Base-by-base conservation (phyloP, 1,284 basidiomycete species). In the Trichosporon faecale region DNA sequence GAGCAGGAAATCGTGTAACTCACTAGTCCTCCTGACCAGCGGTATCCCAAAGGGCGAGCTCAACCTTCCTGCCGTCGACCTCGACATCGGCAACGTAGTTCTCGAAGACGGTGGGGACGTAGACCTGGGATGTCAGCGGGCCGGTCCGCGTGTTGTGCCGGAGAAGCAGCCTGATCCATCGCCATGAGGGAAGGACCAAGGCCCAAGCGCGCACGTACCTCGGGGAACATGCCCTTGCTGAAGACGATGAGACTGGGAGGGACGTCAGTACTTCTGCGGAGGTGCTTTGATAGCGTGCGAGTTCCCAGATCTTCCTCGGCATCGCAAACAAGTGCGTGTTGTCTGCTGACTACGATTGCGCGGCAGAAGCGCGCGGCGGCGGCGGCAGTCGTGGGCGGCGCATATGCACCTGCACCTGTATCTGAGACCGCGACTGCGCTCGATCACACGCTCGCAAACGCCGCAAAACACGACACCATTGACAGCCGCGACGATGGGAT, bases 31-130 rank as follows among this genome's bases (percentile, higher is more conserved):
- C 94, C 84, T 95, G 93, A 69, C 94, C 94, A 29, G 94, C 93
- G 71, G 94, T 96, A 91, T 96, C 94, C 94, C 94, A 95, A 74
- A 96, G 86, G 33, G 94, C 93, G 74, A 96, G 87, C 84, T 96
- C 94, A 76, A 96, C 91, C 83, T 93, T 91, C 85, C 93, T 94
- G 76, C 91, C 91, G 79, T 94, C 93, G 69, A 94, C 92, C 83
- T 94, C 91, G 70, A 94, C 92, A 82, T 94, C 91, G 75, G 91
- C 91, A 66, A 93, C 93, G 79, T 94, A 86, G 79, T 86, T 86
- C 85, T 95, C 94, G 76, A 95, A 95, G 65, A 95, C 93, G 71
- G 94, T 95, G 61, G 94, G 93, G 73, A 95, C 91, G 82, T 95
- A 95, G 75, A 94, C 92, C 91, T 94, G 77, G 68, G 33, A 0